Evolutionary conservation across 2,329 filamentous ascomycete genomes (phyloP).

Genomic region (Colletotrichum magnum): DNA sequence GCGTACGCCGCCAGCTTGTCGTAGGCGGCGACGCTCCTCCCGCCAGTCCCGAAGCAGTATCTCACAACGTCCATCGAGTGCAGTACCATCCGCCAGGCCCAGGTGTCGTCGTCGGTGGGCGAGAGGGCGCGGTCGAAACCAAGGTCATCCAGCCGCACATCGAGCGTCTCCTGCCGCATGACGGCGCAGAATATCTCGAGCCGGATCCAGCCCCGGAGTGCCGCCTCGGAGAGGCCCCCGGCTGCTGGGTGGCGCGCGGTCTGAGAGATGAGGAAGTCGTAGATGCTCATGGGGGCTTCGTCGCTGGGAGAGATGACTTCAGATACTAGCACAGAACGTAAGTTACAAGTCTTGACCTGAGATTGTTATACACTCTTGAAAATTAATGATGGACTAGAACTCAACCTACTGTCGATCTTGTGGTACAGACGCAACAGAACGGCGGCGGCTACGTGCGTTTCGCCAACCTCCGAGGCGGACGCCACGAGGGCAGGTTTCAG

Average conservation of each 20-base stretch:
- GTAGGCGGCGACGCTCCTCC: conserved; percentile 41
- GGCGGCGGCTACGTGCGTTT: conserved; percentile 5
- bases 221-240: background rate
- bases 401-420: background rate
- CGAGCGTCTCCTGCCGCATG: conserved; percentile 14
- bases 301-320: background rate
- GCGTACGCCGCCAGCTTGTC: conserved; percentile 43
- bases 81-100: conserved; percentile 44
- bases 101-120: conserved; percentile 17
- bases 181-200: conserved; percentile 17
- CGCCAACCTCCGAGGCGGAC: background rate
- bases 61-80: conserved; percentile 44
- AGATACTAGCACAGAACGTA: background rate
- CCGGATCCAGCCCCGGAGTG: conserved; percentile 13
- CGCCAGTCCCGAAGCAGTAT: conserved; percentile 46
- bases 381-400: no score
- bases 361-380: no score
- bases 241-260: background rate
- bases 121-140: conserved; percentile 9
- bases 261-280: conserved; percentile 4
- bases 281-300: conserved; percentile 1
- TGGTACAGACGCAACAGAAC: conserved; percentile 21
- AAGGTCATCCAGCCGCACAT: background rate
- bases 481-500: background rate
- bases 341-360: background rate